Evolutionary conservation across 208 protist genomes (phyloP).

Genomic region (Leishmania lainsoni): DNA sequence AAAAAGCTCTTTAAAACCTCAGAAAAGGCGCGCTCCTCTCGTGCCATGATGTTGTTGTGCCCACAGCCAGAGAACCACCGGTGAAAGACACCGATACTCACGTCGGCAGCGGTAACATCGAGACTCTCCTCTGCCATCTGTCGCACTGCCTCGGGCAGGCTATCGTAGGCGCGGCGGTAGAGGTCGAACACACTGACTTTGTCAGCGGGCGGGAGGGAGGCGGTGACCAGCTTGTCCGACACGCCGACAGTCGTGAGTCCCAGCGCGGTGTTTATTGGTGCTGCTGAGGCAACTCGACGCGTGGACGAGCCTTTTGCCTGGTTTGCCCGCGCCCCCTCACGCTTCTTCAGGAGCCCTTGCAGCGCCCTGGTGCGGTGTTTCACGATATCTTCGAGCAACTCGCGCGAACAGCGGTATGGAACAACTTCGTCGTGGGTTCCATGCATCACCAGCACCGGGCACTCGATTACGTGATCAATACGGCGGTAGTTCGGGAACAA

Average conservation of each 20-base stretch:
- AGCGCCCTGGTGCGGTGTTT: background rate
- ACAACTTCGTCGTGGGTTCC: conserved; percentile 63
- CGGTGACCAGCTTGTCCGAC: background rate
- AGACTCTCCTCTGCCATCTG: background rate
- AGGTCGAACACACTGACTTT: conserved; percentile 16
- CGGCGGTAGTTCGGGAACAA: conserved; percentile 63
- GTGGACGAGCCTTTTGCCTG: background rate
- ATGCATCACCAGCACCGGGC: conserved; percentile 75
- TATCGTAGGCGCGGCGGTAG: conserved; percentile 19
- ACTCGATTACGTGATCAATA: conserved; percentile 44
- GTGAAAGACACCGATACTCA: conserved; percentile 36
- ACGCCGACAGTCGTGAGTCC: background rate
- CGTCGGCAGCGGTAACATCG: conserved; percentile 7
- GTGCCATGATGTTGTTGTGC: conserved; percentile 72
- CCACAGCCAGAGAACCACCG: conserved; percentile 54
- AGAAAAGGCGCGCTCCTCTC: conserved; percentile 22
- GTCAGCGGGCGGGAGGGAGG: background rate
- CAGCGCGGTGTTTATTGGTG: conserved; percentile 1
- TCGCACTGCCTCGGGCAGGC: conserved; percentile 7
- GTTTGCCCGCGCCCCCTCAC: background rate
- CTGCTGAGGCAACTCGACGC: background rate
- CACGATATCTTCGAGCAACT: conserved; percentile 30
- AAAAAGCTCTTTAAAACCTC: conserved; percentile 39
- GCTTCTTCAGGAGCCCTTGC: conserved; percentile 2
- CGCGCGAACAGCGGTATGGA: conserved; percentile 48